phyloP scores from a whole-genome alignment of 495 filamentous ascomycete species.

The Lepraria neglecta region DNA sequence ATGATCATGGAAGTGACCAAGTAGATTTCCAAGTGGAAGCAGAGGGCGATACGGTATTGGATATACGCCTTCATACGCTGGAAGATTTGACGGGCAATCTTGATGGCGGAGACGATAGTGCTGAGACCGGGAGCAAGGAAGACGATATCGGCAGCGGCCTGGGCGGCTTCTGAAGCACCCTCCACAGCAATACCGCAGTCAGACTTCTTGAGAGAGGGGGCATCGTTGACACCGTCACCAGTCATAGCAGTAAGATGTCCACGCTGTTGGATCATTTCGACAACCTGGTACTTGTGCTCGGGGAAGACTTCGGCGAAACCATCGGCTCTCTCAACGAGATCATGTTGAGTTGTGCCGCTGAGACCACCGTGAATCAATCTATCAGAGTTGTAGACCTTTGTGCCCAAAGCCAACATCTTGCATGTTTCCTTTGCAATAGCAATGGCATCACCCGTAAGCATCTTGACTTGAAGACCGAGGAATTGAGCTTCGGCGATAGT shows the following conservation, averaged over 20 bases:
- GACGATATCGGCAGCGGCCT: slow-evolving; percentile 72
- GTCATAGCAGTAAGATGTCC: slow-evolving; percentile 97
- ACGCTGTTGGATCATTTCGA: slow-evolving; percentile 93
- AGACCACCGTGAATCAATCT: slow-evolving; percentile 70
- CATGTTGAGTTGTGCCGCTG: slow-evolving; percentile 64
- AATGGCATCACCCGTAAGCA: slow-evolving; percentile 74
- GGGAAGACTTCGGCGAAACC: slow-evolving; percentile 84
- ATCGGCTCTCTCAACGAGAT: slow-evolving; percentile 68
- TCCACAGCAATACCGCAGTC: slow-evolving; percentile 77
- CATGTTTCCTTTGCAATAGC: slow-evolving; percentile 76
- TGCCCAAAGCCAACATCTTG: slow-evolving; percentile 71
- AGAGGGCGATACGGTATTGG: slow-evolving; percentile 74
- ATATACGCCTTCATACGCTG: slow-evolving; percentile 80
- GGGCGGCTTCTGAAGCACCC: slow-evolving; percentile 69
- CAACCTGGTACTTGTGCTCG: slow-evolving; percentile 96
- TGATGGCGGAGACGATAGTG: slow-evolving; percentile 72
- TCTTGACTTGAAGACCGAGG: slow-evolving; percentile 71
- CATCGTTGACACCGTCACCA: slow-evolving; percentile 96
- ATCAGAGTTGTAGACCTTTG: slow-evolving; percentile 73
- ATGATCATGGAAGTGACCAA: slow-evolving; percentile 73
- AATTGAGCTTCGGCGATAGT: slow-evolving; percentile 71
- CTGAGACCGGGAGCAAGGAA: slow-evolving; percentile 72
- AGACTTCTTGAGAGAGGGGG: slow-evolving; percentile 91
- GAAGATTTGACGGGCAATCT: slow-evolving; percentile 74
- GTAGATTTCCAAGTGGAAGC: slow-evolving; percentile 70